A percentile compares a stretch with the other conserved stretches of the same genome.
These are phyloP conservation scores for Parathielavia appendiculata DNA, from an alignment of 495 filamentous ascomycete genomes.

Conservation along the genomic window DNA sequence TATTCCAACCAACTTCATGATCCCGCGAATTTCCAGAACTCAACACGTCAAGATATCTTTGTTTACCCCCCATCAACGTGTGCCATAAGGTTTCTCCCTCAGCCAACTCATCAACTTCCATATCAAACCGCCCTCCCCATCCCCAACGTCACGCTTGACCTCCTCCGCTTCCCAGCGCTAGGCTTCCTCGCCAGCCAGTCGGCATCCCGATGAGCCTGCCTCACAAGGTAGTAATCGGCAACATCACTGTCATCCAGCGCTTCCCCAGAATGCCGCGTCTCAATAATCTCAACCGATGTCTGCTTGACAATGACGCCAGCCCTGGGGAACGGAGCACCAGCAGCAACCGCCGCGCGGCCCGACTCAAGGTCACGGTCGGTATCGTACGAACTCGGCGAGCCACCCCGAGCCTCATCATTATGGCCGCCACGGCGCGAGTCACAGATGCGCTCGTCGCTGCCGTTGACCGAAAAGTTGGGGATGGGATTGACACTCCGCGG, in stretches of 20 bases:
- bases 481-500: slow-evolving; percentile 42
- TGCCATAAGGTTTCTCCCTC: no score
- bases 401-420: background rate
- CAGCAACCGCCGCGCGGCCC: background rate
- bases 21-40: no score
- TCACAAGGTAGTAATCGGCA: slow-evolving; percentile 26
- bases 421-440: no score
- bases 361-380: slow-evolving; percentile 18
- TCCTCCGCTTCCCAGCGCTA: slow-evolving; percentile 2
- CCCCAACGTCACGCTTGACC: slow-evolving; percentile 6
- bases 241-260: background rate
- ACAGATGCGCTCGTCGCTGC: slow-evolving; percentile 45
- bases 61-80: no score
- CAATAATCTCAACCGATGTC: slow-evolving; percentile 22
- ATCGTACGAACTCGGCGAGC: slow-evolving; percentile 1
- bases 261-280: slow-evolving; percentile 9
- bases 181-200: background rate
- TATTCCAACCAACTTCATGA: no score
- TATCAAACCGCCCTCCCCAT: background rate
- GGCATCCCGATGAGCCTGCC: slow-evolving; percentile 14
- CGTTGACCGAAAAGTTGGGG: slow-evolving; percentile 42
- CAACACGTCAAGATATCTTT: no score
- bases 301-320: slow-evolving; percentile 22
- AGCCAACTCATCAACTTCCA: background rate
- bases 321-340: no score